Evolutionary conservation across 345 rosid genomes (phyloP).

Genomic region (Dimocarpus longan): DNA sequence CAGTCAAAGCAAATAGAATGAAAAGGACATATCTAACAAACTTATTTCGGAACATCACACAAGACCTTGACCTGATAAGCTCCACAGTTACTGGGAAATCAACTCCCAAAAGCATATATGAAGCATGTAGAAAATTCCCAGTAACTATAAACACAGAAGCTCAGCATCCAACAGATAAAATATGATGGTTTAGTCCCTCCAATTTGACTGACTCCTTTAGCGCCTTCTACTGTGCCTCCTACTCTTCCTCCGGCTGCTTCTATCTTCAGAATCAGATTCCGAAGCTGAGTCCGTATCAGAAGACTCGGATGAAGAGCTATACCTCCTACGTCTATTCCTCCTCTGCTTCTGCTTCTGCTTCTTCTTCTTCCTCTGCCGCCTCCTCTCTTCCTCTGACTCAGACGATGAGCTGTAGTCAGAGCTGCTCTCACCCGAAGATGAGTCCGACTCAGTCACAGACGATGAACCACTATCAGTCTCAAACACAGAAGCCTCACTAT

Average conservation of each 20-base stretch:
- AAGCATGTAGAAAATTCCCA: neutral
- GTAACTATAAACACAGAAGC: neutral
- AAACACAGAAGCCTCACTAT: conserved; percentile 90
- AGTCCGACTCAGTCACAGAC: conserved; percentile 62
- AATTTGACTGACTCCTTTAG: conserved; percentile 18
- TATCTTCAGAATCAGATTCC: conserved; percentile 72
- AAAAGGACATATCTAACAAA: conserved; percentile 1
- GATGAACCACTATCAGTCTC: conserved; percentile 73
- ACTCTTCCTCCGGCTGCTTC: conserved; percentile 61
- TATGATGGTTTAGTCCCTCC: neutral
- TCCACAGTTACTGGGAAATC: neutral
- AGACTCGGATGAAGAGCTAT: conserved; percentile 78
- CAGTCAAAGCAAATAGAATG: neutral
- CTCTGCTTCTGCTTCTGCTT: conserved; percentile 63
- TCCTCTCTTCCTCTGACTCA: conserved; percentile 76
- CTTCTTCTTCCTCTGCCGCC: conserved; percentile 62
- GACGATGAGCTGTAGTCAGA: conserved; percentile 69
- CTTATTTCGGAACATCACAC: conserved; percentile 8
- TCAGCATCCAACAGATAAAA: neutral
- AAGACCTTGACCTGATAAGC: conserved; percentile 5
- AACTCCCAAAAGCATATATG: neutral
- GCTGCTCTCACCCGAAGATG: conserved; percentile 67
- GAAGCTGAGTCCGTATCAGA: conserved; percentile 73
- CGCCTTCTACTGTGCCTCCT: conserved; percentile 61
- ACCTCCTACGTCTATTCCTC: conserved; percentile 46